phyloP scores from a whole-genome alignment of 176 grass and related monocot genomes.

The Oryza glumipatula region DNA sequence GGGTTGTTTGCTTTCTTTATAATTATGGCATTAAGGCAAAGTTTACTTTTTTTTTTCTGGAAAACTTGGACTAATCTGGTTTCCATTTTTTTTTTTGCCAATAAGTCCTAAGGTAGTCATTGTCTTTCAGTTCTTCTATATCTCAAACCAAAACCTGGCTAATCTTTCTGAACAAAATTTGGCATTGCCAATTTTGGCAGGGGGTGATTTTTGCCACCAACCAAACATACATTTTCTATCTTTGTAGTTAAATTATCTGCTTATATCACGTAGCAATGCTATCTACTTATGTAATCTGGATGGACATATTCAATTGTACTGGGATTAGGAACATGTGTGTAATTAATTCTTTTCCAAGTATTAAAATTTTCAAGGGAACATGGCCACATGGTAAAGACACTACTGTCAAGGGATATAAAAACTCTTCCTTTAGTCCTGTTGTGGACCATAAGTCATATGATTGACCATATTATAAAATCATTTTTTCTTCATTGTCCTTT shows the following conservation, averaged over 20 bases:
- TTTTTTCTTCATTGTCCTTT: not conserved
- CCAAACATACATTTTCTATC: not conserved
- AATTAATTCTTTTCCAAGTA: slow-evolving; percentile 12
- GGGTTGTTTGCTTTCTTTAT: not conserved
- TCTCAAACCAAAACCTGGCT: not conserved
- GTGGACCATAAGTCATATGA: not conserved
- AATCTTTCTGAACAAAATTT: not conserved
- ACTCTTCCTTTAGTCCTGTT: slow-evolving; percentile 1
- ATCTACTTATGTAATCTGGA: slow-evolving; percentile 17
- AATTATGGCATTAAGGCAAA: not conserved
- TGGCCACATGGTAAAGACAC: slow-evolving; percentile 1
- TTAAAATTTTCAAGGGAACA: not conserved
- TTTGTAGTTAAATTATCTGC: slow-evolving; percentile 5
- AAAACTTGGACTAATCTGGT: not conserved
- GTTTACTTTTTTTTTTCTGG: not conserved
- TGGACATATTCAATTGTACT: not conserved
- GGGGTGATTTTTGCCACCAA: not conserved
- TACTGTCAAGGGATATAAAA: slow-evolving; percentile 15
- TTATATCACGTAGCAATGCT: slow-evolving; percentile 8
- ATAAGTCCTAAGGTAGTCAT: not conserved
- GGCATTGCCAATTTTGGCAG: not conserved
- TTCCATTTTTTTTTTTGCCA: not conserved
- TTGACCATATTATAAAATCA: not conserved
- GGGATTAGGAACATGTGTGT: slow-evolving; percentile 6
- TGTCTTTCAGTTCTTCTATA: not conserved